Evolutionary conservation across 1,139 yeast species (phyloP).

Genomic region (Blastobotrys arbuscula): DNA sequence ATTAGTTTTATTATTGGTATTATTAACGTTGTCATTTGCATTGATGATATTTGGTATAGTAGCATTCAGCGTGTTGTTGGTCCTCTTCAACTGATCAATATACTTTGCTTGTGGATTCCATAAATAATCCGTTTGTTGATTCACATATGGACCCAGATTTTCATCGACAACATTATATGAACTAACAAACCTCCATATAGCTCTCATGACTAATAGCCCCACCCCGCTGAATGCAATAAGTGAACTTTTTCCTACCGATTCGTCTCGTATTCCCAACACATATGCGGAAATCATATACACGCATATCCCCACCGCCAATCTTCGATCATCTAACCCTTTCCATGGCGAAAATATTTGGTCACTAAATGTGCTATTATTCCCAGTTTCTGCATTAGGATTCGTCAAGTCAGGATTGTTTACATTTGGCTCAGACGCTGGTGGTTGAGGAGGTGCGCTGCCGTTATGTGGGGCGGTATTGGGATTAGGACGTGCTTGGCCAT

Average conservation of each 20-base stretch:
- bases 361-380: too few relatives aligned
- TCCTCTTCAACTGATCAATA: conserved; percentile 1
- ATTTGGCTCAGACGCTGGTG: too few relatives aligned
- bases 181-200: conserved; percentile 10
- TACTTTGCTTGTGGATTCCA: conserved; percentile 11
- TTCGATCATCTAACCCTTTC: conserved; percentile 13
- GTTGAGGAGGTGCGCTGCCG: too few relatives aligned
- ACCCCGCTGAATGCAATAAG: conserved; percentile 13
- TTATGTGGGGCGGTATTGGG: background rate
- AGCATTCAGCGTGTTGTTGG: background rate
- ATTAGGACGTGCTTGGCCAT: too few relatives aligned
- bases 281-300: conserved; percentile 15
- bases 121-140: conserved; percentile 2
- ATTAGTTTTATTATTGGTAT: background rate
- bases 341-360: conserved; percentile 12
- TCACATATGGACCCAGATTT: conserved; percentile 7
- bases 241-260: conserved; percentile 9
- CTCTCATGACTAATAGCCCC: conserved; percentile 10
- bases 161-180: conserved; percentile 8
- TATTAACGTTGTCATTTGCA: background rate
- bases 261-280: conserved; percentile 13
- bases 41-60: background rate
- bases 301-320: conserved; percentile 15
- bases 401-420: too few relatives aligned
- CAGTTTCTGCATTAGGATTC: too few relatives aligned